Percentiles rank a stretch among this genome's conserved stretches.
phyloP scores from a whole-genome alignment of 805 yeast species.

The Lipomyces mesembrius region DNA sequence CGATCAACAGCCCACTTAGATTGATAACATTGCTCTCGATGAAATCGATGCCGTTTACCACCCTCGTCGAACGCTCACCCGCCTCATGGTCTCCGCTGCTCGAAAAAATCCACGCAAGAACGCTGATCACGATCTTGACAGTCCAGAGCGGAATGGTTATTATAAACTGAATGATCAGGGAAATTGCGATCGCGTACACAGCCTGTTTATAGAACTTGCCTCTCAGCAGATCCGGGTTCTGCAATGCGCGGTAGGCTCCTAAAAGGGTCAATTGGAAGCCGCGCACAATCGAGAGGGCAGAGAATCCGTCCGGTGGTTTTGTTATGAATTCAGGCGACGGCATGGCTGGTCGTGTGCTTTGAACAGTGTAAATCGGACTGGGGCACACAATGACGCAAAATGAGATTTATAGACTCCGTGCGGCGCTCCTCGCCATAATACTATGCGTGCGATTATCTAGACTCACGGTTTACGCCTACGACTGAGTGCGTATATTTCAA shows the following conservation, averaged over 20 bases:
- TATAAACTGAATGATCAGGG: conserved; percentile 48
- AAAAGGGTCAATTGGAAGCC: conserved; percentile 59
- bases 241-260: conserved; percentile 55
- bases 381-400: background rate
- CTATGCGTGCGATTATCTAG: background rate
- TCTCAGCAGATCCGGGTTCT: conserved; percentile 51
- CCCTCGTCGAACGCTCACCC: background rate
- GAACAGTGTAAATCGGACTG: background rate
- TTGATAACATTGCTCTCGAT: conserved; percentile 50
- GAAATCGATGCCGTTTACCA: conserved; percentile 45
- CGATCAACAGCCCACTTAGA: conserved; percentile 50
- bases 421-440: background rate
- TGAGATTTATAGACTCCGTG: background rate
- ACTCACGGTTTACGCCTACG: background rate
- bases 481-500: background rate
- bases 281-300: conserved; percentile 54
- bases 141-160: conserved; percentile 26
- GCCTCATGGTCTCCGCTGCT: background rate
- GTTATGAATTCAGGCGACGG: conserved; percentile 65
- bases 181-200: conserved; percentile 46
- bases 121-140: background rate
- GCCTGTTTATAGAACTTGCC: conserved; percentile 49
- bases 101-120: conserved; percentile 9
- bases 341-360: conserved; percentile 46
- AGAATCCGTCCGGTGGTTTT: conserved; percentile 61